Evolutionary conservation across 305 asterid species (phyloP).

Genomic region (Ilex paraguariensis): DNA sequence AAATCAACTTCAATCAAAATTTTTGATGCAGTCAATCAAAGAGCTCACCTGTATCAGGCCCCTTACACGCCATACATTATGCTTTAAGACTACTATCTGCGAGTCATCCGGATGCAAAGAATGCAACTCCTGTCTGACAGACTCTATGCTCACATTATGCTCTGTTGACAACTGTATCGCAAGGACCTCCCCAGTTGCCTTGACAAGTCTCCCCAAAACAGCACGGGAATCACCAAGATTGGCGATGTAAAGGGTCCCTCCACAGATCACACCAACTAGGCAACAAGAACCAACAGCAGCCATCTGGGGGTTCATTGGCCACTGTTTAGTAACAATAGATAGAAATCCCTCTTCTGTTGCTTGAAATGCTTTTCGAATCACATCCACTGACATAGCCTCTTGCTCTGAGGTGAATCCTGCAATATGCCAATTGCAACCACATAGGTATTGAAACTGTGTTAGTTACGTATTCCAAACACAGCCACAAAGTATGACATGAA

Average conservation of each 20-base stretch:
- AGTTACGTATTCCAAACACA: too few relatives aligned
- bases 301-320: conserved; percentile 73
- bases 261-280: conserved; percentile 68
- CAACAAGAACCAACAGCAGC: conserved; percentile 96
- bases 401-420: conserved; percentile 79
- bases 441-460: too few relatives aligned
- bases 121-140: conserved; percentile 83
- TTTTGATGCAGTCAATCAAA: too few relatives aligned
- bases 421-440: conserved; percentile 9
- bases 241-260: conserved; percentile 72
- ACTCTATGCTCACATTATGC: conserved; percentile 85
- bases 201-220: conserved; percentile 81
- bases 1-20: too few relatives aligned
- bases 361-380: conserved; percentile 74
- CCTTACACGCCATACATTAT: conserved; percentile 93
- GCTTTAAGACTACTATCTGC: conserved; percentile 78
- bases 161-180: conserved; percentile 82
- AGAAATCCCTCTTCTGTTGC: conserved; percentile 91
- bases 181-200: conserved; percentile 83
- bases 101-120: conserved; percentile 88
- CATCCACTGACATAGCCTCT: conserved; percentile 78
- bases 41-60: conserved; percentile 83
- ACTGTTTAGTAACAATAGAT: conserved; percentile 64
- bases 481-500: too few relatives aligned
- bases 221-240: conserved; percentile 96